phyloP scores from a whole-genome alignment of 805 yeast genomes.

The Metschnikowia proteae region DNA sequence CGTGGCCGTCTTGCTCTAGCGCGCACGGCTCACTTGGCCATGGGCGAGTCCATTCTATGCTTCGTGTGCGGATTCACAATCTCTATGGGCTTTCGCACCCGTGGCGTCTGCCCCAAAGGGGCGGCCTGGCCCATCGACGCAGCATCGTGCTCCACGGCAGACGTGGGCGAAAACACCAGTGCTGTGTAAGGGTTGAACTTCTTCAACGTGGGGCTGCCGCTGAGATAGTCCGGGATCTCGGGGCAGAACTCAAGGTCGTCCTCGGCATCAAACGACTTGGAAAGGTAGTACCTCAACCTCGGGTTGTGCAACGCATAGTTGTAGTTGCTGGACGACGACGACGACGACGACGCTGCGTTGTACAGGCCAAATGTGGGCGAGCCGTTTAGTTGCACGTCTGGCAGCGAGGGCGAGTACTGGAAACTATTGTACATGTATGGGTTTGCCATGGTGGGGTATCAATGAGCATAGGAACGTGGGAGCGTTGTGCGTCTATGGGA shows the following conservation, averaged over 20 bases:
- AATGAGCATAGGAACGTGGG: not conserved
- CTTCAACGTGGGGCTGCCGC: slow-evolving; percentile 34
- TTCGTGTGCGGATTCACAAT: slow-evolving; percentile 62
- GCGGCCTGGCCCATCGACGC: not conserved
- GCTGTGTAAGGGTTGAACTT: slow-evolving; percentile 70
- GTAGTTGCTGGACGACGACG: slow-evolving; percentile 14
- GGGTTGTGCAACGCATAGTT: slow-evolving; percentile 43
- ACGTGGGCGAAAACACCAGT: slow-evolving; percentile 51
- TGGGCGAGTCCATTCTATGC: slow-evolving; percentile 49
- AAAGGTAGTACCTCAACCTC: slow-evolving; percentile 52
- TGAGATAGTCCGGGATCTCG: slow-evolving; percentile 41
- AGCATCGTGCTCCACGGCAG: slow-evolving; percentile 17
- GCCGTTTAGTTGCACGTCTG: slow-evolving; percentile 22
- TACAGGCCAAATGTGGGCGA: slow-evolving; percentile 33
- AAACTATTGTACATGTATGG: slow-evolving; percentile 34
- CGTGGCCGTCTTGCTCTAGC: not conserved
- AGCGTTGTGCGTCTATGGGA: not conserved
- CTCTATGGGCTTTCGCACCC: slow-evolving; percentile 57
- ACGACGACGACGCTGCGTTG: slow-evolving; percentile 13
- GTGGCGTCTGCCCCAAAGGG: slow-evolving; percentile 38
- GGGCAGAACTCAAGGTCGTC: slow-evolving; percentile 67
- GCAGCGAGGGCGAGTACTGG: slow-evolving; percentile 31
- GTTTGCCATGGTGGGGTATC: slow-evolving; percentile 26
- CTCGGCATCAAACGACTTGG: slow-evolving; percentile 58
- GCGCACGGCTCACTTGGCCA: slow-evolving; percentile 5